These are phyloP conservation scores for Curvularia lunata DNA, from an alignment of 2,329 filamentous ascomycete genomes.

Conservation along the genomic window DNA sequence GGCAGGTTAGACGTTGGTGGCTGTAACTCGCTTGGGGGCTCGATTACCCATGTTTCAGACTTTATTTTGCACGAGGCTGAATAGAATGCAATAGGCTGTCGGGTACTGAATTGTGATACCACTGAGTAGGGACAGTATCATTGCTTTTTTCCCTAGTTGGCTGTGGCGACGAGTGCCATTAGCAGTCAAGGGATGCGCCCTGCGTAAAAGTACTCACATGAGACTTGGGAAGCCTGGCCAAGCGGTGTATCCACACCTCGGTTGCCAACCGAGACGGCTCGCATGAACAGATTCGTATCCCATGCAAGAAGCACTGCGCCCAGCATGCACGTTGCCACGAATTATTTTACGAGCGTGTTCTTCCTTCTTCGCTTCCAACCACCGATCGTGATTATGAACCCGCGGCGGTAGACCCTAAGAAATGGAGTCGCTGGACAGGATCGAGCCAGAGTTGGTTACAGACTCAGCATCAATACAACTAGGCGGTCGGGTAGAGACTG, in stretches of 20 bases:
- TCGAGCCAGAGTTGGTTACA: constrained; percentile 9
- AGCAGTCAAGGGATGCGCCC: background rate
- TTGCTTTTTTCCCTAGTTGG: background rate
- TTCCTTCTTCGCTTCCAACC: constrained; percentile 11
- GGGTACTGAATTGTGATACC: background rate
- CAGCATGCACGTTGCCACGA: constrained; percentile 4
- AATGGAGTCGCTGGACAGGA: constrained; percentile 26
- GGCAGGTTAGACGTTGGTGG: constrained; percentile 7
- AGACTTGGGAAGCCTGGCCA: constrained; percentile 7
- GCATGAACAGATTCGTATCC: constrained; percentile 5
- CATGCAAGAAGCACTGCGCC: constrained; percentile 6
- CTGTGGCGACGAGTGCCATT: background rate
- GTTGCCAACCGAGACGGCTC: constrained; percentile 30
- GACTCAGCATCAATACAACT: constrained; percentile 3
- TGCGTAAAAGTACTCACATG: constrained; percentile 2
- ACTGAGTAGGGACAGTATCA: background rate
- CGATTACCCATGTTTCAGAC: background rate
- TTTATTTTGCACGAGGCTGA: background rate
- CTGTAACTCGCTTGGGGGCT: background rate
- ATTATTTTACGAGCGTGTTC: constrained; percentile 8
- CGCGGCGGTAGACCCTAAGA: constrained; percentile 8
- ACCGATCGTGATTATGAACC: constrained; percentile 16
- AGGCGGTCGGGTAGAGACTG: constrained; percentile 3
- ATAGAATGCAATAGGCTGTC: background rate
- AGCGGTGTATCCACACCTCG: constrained; percentile 23